Base-by-base conservation (phyloP, 2,329 filamentous ascomycete species). In the Penicillium hordei region DNA sequence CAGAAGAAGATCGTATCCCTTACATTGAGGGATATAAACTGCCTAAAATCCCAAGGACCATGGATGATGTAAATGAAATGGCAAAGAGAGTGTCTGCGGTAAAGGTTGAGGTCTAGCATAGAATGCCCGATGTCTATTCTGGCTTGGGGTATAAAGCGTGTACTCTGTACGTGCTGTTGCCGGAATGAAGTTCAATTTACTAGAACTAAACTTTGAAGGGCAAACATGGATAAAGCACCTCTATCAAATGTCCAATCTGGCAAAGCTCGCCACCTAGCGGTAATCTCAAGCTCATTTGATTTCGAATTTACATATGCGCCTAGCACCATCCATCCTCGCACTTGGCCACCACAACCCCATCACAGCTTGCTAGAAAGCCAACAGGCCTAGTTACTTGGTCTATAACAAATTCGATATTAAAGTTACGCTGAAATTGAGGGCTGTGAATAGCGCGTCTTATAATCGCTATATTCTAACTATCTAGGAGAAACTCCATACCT, bases 1-100 rank as follows among this genome's bases (percentile, higher is more conserved):
- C 9, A 52, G 50, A 52, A 38, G 50, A 52, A 21, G 50, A 52
- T 15, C 40, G 40, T 9, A 52, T 52, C 8, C 31, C 50, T 13
- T 52, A 45, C 12, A 31, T 12, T 21, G 50, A 52, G 29, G 50
- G 50, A n/a, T 52, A 45, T 3, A 23, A 13, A 9, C 15, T 17
- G 19, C 34, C 34, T 29, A 23, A 15, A 27, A 7, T 49, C 2
- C 12, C 34, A 7, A 40, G 34, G 48, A 50, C 34, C 2, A 13
- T 39, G 25, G 48, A 25, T 2, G 27, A 40, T 19, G 25, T 50
- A 10, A 39, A 17, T 13, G 21, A 50, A 29, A 50, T 50, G 33
- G 1, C 23, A 27, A 29, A 40, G 25, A 38, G 46, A 12, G 34
- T 49, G 34, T 27, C 36, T 34, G 34, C 15, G 29, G 46, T 39